Evolutionary conservation across 768 basidiomycete species (phyloP).

Genomic region (Boletus bicolor): DNA sequence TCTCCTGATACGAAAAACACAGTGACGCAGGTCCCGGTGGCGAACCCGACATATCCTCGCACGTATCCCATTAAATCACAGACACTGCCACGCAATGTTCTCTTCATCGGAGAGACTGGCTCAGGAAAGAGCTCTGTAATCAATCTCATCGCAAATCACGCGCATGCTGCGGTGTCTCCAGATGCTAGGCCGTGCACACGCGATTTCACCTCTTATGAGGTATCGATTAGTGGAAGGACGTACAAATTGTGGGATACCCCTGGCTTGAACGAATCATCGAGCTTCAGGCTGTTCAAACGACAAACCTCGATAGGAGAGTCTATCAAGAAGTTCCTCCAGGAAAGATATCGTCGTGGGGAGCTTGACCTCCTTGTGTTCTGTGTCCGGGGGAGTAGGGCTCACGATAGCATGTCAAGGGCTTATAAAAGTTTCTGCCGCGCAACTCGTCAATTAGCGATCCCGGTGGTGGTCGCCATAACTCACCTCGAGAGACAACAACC

Average conservation of each 20-base stretch:
- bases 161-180: conserved; percentile 27
- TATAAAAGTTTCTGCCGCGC: conserved; percentile 30
- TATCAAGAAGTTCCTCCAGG: conserved; percentile 33
- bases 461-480: conserved; percentile 38
- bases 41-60: background rate
- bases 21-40: conserved; percentile 7
- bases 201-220: conserved; percentile 20
- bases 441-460: conserved; percentile 32
- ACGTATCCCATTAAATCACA: conserved; percentile 1
- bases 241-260: conserved; percentile 34
- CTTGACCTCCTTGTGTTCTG: conserved; percentile 26
- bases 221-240: conserved; percentile 12
- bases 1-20: background rate
- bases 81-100: conserved; percentile 26
- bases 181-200: conserved; percentile 33
- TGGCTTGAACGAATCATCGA: conserved; percentile 21
- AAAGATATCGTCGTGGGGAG: conserved; percentile 19
- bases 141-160: conserved; percentile 34
- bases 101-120: conserved; percentile 36
- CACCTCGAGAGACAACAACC: conserved; percentile 33
- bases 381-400: conserved; percentile 18
- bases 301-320: background rate
- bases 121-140: conserved; percentile 41
- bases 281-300: conserved; percentile 10
- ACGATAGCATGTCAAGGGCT: conserved; percentile 4